Evolutionary conservation across 495 filamentous ascomycete species (phyloP).

Genomic region (Umbilicaria muhlenbergii): DNA sequence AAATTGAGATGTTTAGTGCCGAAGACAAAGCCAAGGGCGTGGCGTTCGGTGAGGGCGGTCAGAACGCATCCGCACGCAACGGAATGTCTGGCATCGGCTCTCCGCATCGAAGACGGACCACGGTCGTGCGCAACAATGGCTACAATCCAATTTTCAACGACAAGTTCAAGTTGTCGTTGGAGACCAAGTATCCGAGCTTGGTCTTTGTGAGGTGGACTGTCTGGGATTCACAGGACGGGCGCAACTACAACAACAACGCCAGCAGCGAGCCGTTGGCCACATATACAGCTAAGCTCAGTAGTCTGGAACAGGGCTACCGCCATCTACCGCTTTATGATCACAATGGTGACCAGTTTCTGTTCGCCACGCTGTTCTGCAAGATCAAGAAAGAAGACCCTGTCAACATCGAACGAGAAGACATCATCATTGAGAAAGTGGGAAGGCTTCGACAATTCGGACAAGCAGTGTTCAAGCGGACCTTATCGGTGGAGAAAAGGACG

Average conservation of each 20-base stretch:
- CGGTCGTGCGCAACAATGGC: constrained; percentile 68
- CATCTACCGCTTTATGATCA: constrained; percentile 85
- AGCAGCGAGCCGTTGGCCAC: constrained; percentile 55
- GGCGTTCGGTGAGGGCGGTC: constrained; percentile 47
- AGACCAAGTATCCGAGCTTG: constrained; percentile 80
- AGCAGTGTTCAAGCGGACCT: constrained; percentile 34
- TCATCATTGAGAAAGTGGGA: constrained; percentile 31
- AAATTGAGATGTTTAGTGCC: constrained; percentile 85
- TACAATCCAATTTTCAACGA: constrained; percentile 80
- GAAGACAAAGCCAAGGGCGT: constrained; percentile 68
- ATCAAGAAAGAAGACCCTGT: constrained; percentile 51
- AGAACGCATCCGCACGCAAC: constrained; percentile 52
- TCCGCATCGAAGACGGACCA: constrained; percentile 63
- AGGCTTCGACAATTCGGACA: constrained; percentile 33
- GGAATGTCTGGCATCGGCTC: constrained; percentile 56
- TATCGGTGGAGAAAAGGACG: constrained; percentile 24
- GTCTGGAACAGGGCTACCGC: constrained; percentile 85
- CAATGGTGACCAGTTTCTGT: constrained; percentile 79
- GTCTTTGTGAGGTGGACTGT: constrained; percentile 93
- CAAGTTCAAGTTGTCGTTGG: constrained; percentile 56
- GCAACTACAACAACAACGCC: constrained; percentile 39
- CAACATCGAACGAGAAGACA: constrained; percentile 33
- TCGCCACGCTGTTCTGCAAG: constrained; percentile 85
- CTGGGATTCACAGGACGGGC: constrained; percentile 60
- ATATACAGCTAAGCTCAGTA: constrained; percentile 83